These are phyloP conservation scores for Saprolegnia parasitica DNA, from an alignment of 352 stramenopile genomes.

Conservation along the genomic window DNA sequence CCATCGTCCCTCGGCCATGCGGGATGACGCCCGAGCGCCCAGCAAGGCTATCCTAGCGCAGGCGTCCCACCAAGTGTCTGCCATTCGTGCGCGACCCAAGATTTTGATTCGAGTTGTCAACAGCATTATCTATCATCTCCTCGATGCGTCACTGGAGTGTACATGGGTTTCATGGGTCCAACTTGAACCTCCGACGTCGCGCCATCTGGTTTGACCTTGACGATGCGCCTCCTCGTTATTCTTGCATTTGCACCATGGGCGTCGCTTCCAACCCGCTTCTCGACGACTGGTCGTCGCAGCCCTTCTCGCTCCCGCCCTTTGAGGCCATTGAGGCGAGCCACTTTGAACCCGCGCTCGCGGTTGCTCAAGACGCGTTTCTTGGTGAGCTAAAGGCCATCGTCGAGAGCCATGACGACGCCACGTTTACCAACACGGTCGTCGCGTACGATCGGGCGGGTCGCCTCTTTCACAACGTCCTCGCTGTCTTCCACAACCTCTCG, in stretches of 20 bases:
- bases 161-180: no score
- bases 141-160: no score
- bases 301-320: conserved; percentile 56
- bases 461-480: conserved; percentile 35
- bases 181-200: no score
- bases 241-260: conserved; percentile 55
- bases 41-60: no score
- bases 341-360: conserved; percentile 45
- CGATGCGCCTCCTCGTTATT: no score
- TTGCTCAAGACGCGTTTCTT: conserved; percentile 42
- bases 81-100: no score
- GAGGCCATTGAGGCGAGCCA: conserved; percentile 39
- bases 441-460: conserved; percentile 47
- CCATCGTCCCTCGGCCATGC: no score
- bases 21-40: no score
- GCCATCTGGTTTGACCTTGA: no score
- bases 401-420: conserved; percentile 32
- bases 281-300: conserved; percentile 41
- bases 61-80: no score
- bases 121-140: no score
- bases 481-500: conserved; percentile 49
- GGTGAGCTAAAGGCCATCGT: conserved; percentile 49
- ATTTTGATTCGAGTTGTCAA: no score
- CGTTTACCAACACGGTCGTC: conserved; percentile 51
- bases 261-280: conserved; percentile 46